Percentiles rank a stretch among this genome's conserved stretches.
Evolutionary conservation across 2,329 filamentous ascomycete species (phyloP).

Genomic region (Penicillium sp.): DNA sequence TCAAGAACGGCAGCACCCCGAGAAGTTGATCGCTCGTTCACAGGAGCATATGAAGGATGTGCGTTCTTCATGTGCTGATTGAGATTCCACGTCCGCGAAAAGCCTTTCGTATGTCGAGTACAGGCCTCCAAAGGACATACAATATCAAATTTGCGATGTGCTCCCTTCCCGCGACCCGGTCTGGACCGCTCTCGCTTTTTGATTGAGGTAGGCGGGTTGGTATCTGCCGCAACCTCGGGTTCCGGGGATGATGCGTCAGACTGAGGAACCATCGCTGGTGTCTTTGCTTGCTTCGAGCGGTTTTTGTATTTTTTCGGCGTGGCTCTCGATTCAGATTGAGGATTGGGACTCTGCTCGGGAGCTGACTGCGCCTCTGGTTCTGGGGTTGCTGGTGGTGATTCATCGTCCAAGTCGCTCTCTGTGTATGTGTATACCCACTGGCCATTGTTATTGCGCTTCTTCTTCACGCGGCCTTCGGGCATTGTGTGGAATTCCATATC

Average conservation of each 20-base stretch:
- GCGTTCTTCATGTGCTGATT: constrained; percentile 38
- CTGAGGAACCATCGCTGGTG: constrained; percentile 1
- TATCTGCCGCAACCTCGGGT: constrained; percentile 3
- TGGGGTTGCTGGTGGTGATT: background rate
- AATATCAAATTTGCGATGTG: constrained; percentile 30
- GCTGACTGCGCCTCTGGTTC: background rate
- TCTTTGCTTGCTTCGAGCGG: background rate
- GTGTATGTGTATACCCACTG: constrained; percentile 20
- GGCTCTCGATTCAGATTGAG: background rate
- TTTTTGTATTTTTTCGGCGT: constrained; percentile 5
- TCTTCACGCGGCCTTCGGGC: constrained; percentile 39
- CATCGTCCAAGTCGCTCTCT: constrained; percentile 35
- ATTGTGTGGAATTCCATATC: constrained; percentile 66
- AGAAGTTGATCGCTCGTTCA: constrained; percentile 2
- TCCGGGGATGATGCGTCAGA: background rate
- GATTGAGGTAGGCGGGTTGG: background rate
- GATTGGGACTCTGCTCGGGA: no score
- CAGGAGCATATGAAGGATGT: constrained; percentile 27
- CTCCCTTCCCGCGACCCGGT: constrained; percentile 24
- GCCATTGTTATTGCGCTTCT: constrained; percentile 9
- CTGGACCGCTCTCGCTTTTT: background rate
- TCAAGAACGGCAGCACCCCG: background rate
- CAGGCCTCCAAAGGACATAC: constrained; percentile 36
- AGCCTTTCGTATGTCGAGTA: constrained; percentile 32
- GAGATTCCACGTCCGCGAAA: constrained; percentile 41